phyloP scores from a whole-genome alignment of 495 filamentous ascomycete species.

The Filosporella fistucella region DNA sequence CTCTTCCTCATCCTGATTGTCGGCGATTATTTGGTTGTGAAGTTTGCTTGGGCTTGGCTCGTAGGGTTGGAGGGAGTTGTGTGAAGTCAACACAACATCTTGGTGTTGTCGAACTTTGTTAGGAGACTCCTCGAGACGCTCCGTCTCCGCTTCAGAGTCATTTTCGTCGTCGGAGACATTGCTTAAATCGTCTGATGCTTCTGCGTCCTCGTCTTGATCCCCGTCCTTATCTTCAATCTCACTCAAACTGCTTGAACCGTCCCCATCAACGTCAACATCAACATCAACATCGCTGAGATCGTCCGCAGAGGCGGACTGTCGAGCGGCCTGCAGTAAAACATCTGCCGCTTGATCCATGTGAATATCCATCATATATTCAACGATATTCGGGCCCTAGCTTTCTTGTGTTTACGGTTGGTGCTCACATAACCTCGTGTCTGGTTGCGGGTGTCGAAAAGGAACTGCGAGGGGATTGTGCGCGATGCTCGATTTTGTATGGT shows the following conservation, averaged over 20 bases:
- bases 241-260: constrained; percentile 69
- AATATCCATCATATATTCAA: constrained; percentile 21
- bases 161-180: constrained; percentile 56
- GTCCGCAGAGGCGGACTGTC: constrained; percentile 25
- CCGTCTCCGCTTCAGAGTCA: constrained; percentile 98
- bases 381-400: constrained; percentile 16
- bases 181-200: constrained; percentile 46
- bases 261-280: constrained; percentile 19
- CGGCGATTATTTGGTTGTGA: constrained; percentile 37
- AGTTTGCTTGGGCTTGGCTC: constrained; percentile 68
- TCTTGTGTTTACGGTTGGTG: constrained; percentile 12
- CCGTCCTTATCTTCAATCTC: constrained; percentile 76
- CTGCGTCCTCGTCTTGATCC: constrained; percentile 41
- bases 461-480: no score
- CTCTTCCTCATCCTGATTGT: constrained; percentile 32
- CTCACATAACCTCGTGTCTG: constrained; percentile 24
- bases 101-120: constrained; percentile 58
- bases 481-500: no score
- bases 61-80: constrained; percentile 35
- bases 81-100: constrained; percentile 53
- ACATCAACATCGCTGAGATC: constrained; percentile 22
- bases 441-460: no score
- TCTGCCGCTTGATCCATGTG: constrained; percentile 22
- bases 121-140: constrained; percentile 89
- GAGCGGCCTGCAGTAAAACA: constrained; percentile 23